Evolutionary conservation across 2,329 filamentous ascomycete genomes (phyloP), one percentile per base, ranked within the genome.

Genomic region (Cladophialophora psammophila): DNA sequence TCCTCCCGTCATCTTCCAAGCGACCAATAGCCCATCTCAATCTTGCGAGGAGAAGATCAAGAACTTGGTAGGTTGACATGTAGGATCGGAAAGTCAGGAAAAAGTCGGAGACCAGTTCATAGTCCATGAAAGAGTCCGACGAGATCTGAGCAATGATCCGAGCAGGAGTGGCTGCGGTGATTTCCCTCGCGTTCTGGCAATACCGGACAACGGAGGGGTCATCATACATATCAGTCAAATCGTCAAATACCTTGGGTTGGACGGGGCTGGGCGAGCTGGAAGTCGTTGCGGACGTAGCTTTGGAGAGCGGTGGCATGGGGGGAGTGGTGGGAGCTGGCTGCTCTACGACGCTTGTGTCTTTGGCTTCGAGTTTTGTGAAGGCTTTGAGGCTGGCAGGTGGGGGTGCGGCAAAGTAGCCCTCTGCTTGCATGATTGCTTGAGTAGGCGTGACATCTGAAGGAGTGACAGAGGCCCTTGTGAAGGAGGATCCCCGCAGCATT

Each of bases 111-210:
- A 99, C 87, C 5, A 99, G 85, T 75, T 98, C 94, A 77, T 99
- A 99, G 78, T 99, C 94, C 75, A 99, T 88, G 76, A 98, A 97
- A 58, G 89, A 93, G 15, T 95, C 93, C 0, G 95, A 98, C 0
- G 95, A 98, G 70, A 99, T 97, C 79, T 99, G 94, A 12, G 94
- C 94, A 58, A 99, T 92, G 42, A 99, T 88, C 12, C 95, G 90
- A 2, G 94, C 90, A 1, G 94, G 93, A 0, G 93, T 97, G 13
- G 95, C 95, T 38, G 95, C 95, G 35, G 90, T 90, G 20, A 99
- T 94, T 50, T 92, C 87, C 57, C 89, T 88, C 10, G 87, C 88
- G 3, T 83, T 81, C 2, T 88, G 78, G 18, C 92, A 89, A 77
- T 96, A 97, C 65, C 92, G 90, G 26, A 99, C 94, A 65, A 97